Conservation (phyloP, 495 filamentous ascomycete species). For the Thermochaetoides thermophila region DNA sequence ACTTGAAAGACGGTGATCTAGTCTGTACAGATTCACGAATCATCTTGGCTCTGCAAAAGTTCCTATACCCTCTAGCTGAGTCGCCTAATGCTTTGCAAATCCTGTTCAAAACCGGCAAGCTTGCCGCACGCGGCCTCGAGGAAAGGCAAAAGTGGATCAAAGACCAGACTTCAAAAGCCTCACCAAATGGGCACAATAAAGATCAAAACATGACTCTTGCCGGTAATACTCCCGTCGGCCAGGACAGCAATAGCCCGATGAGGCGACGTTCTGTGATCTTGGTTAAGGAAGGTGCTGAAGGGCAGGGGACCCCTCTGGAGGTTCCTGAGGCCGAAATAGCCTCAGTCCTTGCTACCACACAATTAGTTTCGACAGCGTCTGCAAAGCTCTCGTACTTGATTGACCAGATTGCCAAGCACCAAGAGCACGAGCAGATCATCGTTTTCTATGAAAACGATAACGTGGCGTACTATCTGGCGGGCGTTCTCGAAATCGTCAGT, state of each 20-base stretch:
- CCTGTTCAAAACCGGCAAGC: constrained; percentile 23
- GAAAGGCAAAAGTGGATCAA: constrained; percentile 18
- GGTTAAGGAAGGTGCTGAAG: constrained; percentile 7
- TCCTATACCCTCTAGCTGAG: constrained; percentile 23
- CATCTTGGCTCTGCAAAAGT: constrained; percentile 24
- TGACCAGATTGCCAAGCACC: constrained; percentile 48
- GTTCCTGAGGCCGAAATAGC: constrained; percentile 12
- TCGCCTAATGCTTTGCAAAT: constrained; percentile 20
- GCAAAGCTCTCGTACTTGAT: constrained; percentile 80
- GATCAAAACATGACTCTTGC: constrained; percentile 14
- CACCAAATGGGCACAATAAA: background rate
- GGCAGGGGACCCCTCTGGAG: too few species aligned
- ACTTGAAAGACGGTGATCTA: constrained; percentile 20
- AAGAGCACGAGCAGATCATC: constrained; percentile 68
- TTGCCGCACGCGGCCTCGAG: constrained; percentile 19
- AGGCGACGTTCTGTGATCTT: constrained; percentile 14
- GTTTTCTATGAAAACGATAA: constrained; percentile 88
- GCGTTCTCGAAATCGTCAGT: constrained; percentile 55
- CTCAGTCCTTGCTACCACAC: constrained; percentile 42
- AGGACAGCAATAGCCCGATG: constrained; percentile 14
- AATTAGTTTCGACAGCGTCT: constrained; percentile 65
- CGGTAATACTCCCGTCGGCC: constrained; percentile 23
- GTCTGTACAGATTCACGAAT: constrained; percentile 28
- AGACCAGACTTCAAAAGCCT: constrained; percentile 1
- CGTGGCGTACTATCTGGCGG: constrained; percentile 66